A percentile compares a stretch with the other conserved stretches of the same genome.
Evolutionary conservation across 2,329 filamentous ascomycete genomes (phyloP).

Genomic region (Rutstroemia sp.): DNA sequence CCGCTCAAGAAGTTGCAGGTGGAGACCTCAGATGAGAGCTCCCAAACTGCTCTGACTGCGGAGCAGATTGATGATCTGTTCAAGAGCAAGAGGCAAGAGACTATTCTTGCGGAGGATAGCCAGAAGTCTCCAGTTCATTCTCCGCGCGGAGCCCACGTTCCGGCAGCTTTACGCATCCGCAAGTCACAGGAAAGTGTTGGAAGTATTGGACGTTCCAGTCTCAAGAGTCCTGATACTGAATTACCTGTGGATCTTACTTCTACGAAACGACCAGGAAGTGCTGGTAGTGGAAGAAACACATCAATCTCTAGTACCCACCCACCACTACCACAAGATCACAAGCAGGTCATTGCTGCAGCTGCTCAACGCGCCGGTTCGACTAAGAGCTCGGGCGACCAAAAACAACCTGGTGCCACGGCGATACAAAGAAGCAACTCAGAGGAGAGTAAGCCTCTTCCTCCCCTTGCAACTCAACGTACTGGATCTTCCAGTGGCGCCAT

Average conservation of each 20-base stretch:
- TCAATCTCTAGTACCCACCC: constrained; percentile 46
- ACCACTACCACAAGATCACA: constrained; percentile 76
- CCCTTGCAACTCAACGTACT: constrained; percentile 61
- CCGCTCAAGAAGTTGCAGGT: constrained; percentile 33
- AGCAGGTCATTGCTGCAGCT: constrained; percentile 75
- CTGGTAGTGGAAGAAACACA: constrained; percentile 55
- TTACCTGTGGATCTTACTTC: constrained; percentile 31
- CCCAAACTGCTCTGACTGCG: constrained; percentile 79
- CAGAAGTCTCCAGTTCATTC: constrained; percentile 16
- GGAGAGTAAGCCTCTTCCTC: constrained; percentile 78
- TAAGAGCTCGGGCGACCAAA: constrained; percentile 2
- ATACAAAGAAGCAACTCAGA: constrained; percentile 31
- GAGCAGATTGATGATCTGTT: constrained; percentile 73
- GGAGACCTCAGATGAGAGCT: constrained; percentile 59
- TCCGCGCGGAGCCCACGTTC: constrained; percentile 26
- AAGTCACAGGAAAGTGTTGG: constrained; percentile 44
- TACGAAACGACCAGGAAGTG: constrained; percentile 59
- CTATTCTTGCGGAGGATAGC: constrained; percentile 18
- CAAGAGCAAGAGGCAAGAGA: constrained; percentile 38
- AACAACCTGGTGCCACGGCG: background rate
- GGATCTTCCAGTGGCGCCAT: constrained; percentile 47
- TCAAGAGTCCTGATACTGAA: constrained; percentile 31
- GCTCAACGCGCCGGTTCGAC: constrained; percentile 48
- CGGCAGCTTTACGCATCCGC: constrained; percentile 35
- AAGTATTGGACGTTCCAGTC: constrained; percentile 35